Evolutionary conservation across 2,329 filamentous ascomycete genomes (phyloP).

Genomic region (Endoconidiophora polonica): DNA sequence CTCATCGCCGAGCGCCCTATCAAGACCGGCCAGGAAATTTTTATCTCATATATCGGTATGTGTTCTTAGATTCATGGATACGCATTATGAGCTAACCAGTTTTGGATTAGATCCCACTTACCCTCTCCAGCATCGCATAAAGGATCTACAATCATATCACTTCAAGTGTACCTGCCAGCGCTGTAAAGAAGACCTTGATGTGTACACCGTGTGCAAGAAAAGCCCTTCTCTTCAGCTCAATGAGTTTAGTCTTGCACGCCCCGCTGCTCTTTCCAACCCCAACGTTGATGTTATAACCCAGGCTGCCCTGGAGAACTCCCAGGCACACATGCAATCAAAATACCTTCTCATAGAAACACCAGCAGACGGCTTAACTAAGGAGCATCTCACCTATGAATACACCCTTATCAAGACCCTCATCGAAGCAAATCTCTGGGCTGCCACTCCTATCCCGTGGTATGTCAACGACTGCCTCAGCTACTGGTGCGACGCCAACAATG

Average conservation of each 20-base stretch:
- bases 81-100: not conserved
- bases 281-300: slow-evolving; percentile 11
- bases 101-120: slow-evolving; percentile 28
- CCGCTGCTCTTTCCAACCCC: not conserved
- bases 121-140: slow-evolving; percentile 26
- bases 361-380: slow-evolving; percentile 9
- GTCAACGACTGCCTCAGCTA: slow-evolving; percentile 13
- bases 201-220: slow-evolving; percentile 33
- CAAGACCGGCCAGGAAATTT: slow-evolving; percentile 35
- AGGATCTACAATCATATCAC: slow-evolving; percentile 31
- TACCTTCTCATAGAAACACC: slow-evolving; percentile 3
- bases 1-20: slow-evolving; percentile 35
- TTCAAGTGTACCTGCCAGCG: slow-evolving; percentile 35
- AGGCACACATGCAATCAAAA: slow-evolving; percentile 4
- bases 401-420: slow-evolving; percentile 23
- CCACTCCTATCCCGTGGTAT: slow-evolving; percentile 10
- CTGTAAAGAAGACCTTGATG: slow-evolving; percentile 33
- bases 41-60: slow-evolving; percentile 45
- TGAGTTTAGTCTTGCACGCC: slow-evolving; percentile 20
- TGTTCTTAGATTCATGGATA: slow-evolving; percentile 3
- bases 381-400: slow-evolving; percentile 23
- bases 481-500: slow-evolving; percentile 6
- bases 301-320: slow-evolving; percentile 1
- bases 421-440: slow-evolving; percentile 11
- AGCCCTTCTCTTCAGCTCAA: slow-evolving; percentile 29